Conservation (phyloP, 495 filamentous ascomycete genomes). For the Penicillium mononematosum region DNA sequence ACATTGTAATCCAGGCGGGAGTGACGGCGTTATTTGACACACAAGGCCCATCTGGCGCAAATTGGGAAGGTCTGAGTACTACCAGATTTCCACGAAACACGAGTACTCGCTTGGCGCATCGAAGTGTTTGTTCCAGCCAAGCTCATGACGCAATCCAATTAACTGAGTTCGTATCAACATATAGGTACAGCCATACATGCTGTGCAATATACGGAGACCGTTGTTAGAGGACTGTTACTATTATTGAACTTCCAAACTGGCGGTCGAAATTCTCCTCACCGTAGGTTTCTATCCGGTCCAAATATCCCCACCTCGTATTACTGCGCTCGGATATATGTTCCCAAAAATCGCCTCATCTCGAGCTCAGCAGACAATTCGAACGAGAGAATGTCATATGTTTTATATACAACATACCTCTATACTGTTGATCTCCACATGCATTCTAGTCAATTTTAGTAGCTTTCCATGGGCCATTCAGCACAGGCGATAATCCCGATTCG, state of each 20-base stretch:
- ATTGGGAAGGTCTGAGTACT: neutral
- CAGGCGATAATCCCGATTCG: conserved; percentile 12
- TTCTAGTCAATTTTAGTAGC: conserved; percentile 9
- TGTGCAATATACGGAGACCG: neutral
- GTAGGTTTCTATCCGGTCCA: neutral
- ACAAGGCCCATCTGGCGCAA: neutral
- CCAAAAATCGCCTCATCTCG: neutral
- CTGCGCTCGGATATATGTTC: neutral
- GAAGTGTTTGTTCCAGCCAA: neutral
- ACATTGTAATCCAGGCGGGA: conserved; percentile 3
- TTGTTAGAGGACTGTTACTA: neutral
- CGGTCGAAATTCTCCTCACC: conserved; percentile 11
- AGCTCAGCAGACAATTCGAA: neutral
- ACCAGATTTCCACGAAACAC: neutral
- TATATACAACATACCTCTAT: neutral
- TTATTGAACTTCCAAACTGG: neutral
- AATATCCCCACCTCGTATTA: neutral
- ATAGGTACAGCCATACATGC: neutral
- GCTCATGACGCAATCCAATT: neutral
- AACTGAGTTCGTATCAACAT: neutral
- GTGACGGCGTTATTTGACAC: conserved; percentile 4
- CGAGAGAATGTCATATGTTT: neutral
- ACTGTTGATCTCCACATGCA: conserved; percentile 9
- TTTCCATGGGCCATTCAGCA: conserved; percentile 19
- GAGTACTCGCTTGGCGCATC: neutral